phyloP scores from a whole-genome alignment of 768 basidiomycete species.

The Pisolithus orientalis region DNA sequence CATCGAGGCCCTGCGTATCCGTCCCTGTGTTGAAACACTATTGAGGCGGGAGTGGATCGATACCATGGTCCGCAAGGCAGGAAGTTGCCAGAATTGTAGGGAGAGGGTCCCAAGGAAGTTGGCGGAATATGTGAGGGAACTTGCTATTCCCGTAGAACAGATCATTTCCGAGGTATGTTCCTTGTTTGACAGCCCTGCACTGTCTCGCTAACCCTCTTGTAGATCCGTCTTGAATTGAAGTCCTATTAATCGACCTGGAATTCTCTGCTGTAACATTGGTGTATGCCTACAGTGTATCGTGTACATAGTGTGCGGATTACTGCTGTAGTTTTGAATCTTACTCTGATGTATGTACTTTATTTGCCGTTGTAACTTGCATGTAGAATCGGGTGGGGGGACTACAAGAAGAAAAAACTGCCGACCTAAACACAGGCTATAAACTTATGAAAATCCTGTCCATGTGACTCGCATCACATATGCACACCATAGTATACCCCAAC shows the following conservation, averaged over 20 bases:
- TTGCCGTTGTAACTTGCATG: no score
- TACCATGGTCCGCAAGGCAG: slow-evolving; percentile 22
- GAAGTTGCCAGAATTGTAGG: slow-evolving; percentile 23
- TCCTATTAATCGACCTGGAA: slow-evolving; percentile 12
- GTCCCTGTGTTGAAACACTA: slow-evolving; percentile 27
- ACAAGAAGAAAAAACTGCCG: slow-evolving; percentile 27
- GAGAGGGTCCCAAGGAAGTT: slow-evolving; percentile 27
- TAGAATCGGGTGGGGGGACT: background rate
- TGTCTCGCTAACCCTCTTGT: background rate
- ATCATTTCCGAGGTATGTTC: slow-evolving; percentile 24
- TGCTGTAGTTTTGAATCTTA: no score
- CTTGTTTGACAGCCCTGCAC: background rate
- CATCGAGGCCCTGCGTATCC: slow-evolving; percentile 25
- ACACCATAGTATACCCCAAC: slow-evolving; percentile 24
- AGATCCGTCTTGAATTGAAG: slow-evolving; percentile 25
- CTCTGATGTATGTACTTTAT: no score
- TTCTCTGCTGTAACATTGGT: no score
- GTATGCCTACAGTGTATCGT: no score
- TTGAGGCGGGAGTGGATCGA: slow-evolving; percentile 27
- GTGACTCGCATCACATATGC: slow-evolving; percentile 13
- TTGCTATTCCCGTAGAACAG: slow-evolving; percentile 20
- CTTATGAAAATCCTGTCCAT: slow-evolving; percentile 14
- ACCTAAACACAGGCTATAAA: slow-evolving; percentile 29
- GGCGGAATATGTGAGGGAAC: slow-evolving; percentile 24
- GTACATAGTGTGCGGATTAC: no score